Percentiles rank a stretch among this genome's conserved stretches.
These are phyloP conservation scores for Microstegium vimineum DNA, from an alignment of 176 grass and related monocot genomes.

Conservation along the genomic window DNA sequence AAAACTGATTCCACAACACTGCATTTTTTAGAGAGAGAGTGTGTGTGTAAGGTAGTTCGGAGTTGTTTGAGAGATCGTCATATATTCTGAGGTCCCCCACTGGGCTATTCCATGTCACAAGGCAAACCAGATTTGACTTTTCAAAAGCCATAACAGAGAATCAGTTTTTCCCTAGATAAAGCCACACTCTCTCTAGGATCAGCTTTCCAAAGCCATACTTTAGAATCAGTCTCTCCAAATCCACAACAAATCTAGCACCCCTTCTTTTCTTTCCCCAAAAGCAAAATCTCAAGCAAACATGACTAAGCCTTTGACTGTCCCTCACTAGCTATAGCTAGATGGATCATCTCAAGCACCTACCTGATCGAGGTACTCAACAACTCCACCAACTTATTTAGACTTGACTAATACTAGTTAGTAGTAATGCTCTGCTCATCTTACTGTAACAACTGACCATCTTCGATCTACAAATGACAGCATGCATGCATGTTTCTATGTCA, in stretches of 20 bases:
- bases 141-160: not conserved
- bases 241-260: not conserved
- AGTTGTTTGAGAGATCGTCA: not conserved
- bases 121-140: not conserved
- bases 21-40: no score
- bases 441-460: not conserved
- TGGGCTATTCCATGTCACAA: not conserved
- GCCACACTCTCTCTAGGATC: not conserved
- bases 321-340: not conserved
- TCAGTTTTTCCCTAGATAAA: not conserved
- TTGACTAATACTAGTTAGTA: no score
- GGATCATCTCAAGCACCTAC: not conserved
- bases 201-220: not conserved
- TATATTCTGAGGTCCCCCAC: not conserved
- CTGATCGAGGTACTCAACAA: no score
- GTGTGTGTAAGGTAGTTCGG: not conserved
- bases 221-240: not conserved
- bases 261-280: not conserved
- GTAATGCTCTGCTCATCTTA: not conserved
- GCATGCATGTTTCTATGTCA: not conserved
- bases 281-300: no score
- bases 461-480: not conserved
- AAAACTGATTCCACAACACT: no score
- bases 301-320: not conserved
- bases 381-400: not conserved